Conservation (phyloP, 371 early-diverging fungal species). For the Phascolomyces articulosus region DNA sequence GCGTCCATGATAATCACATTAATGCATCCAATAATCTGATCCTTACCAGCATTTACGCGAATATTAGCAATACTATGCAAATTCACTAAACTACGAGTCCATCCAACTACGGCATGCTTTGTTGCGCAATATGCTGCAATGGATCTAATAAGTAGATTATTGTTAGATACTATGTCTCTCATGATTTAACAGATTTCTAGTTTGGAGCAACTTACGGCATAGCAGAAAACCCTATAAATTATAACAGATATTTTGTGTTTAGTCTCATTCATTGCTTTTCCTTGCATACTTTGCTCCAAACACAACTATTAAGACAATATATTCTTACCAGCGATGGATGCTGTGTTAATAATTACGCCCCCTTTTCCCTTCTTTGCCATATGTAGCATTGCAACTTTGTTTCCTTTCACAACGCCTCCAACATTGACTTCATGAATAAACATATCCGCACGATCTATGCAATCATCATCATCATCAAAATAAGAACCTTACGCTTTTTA, state of each 20-base stretch:
- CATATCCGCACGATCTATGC: slow-evolving; percentile 8
- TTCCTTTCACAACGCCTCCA: slow-evolving; percentile 11
- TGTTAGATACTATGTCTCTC: no score
- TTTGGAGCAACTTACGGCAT: not conserved
- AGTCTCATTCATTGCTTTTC: not conserved
- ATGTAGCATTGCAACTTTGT: slow-evolving; percentile 41
- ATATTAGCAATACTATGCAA: slow-evolving; percentile 18
- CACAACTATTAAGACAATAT: not conserved
- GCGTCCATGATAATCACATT: no score
- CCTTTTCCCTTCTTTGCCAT: slow-evolving; percentile 47
- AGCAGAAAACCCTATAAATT: not conserved
- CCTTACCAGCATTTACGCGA: slow-evolving; percentile 19
- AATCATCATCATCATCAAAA: not conserved
- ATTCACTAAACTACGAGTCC: slow-evolving; percentile 15
- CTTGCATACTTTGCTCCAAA: no score
- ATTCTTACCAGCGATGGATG: slow-evolving; percentile 25
- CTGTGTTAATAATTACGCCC: slow-evolving; percentile 48
- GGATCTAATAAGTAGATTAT: not conserved
- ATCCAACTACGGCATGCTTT: slow-evolving; percentile 31
- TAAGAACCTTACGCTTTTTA: no score
- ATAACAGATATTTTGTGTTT: not conserved
- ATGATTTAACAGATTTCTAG: no score
- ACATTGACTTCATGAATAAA: slow-evolving; percentile 11
- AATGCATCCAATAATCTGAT: no score
- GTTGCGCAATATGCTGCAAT: slow-evolving; percentile 9